Percentiles rank a stretch among this genome's conserved stretches.
Evolutionary conservation across 2,329 filamentous ascomycete genomes (phyloP).

Genomic region (Aspergillus versicolor): DNA sequence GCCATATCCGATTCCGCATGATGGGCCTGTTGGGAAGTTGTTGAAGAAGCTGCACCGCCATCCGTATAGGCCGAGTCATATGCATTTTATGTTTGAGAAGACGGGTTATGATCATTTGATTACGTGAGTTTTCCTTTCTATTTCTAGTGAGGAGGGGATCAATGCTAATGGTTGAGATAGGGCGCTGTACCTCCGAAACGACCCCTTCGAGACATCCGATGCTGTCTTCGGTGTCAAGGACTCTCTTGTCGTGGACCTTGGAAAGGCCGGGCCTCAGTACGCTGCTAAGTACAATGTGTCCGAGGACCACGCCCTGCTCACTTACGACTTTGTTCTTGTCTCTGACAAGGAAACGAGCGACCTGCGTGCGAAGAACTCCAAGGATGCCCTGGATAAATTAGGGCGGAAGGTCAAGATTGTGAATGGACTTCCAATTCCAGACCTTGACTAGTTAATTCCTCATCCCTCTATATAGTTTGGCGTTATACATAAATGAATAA

Average conservation of each 20-base stretch:
- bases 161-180: slow-evolving; percentile 42
- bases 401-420: slow-evolving; percentile 71
- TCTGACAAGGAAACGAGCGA: slow-evolving; percentile 66
- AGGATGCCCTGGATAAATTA: slow-evolving; percentile 64
- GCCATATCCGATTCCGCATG: slow-evolving; percentile 79
- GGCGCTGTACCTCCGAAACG: slow-evolving; percentile 72
- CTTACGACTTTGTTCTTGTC: slow-evolving; percentile 76
- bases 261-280: slow-evolving; percentile 52
- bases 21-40: slow-evolving; percentile 77
- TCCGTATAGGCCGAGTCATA: slow-evolving; percentile 72
- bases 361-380: slow-evolving; percentile 65
- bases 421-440: slow-evolving; percentile 73
- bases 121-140: slow-evolving; percentile 60
- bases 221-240: slow-evolving; percentile 86
- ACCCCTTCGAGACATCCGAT: slow-evolving; percentile 79
- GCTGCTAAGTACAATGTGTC: slow-evolving; percentile 63
- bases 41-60: slow-evolving; percentile 68
- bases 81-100: slow-evolving; percentile 90
- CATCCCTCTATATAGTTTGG: slow-evolving; percentile 1
- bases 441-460: slow-evolving; percentile 52
- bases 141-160: not conserved
- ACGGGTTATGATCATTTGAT: slow-evolving; percentile 75
- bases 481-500: too few species aligned
- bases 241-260: slow-evolving; percentile 68
- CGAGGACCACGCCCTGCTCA: slow-evolving; percentile 63